Conservation (phyloP, 2,329 filamentous ascomycete species). For the Cryphonectria parasitica region DNA sequence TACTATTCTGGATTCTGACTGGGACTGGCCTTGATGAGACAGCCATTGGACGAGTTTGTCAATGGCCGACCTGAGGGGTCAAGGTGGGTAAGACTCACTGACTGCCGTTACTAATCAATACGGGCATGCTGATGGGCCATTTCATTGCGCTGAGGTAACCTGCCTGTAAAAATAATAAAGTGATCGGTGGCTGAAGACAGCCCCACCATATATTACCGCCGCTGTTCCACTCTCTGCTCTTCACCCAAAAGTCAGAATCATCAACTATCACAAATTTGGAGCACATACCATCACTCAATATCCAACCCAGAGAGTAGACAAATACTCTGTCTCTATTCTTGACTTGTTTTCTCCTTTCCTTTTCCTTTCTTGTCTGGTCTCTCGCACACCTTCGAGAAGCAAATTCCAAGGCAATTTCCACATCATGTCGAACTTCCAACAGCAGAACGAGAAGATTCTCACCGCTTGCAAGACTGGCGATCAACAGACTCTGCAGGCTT, state of each 20-base stretch:
- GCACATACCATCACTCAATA: neutral
- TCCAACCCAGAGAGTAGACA: neutral
- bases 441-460: neutral
- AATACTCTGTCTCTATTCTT: neutral
- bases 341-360: neutral
- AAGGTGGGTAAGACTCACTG: too few relatives aligned
- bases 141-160: neutral
- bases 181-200: neutral
- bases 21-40: neutral
- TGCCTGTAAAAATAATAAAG: neutral
- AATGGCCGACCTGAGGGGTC: too few relatives aligned
- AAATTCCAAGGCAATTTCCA: neutral
- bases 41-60: neutral
- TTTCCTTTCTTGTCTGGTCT: neutral
- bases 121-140: neutral
- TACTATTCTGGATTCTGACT: neutral
- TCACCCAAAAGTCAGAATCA: neutral
- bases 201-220: too few relatives aligned
- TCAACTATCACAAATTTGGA: neutral
- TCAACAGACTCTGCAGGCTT: neutral
- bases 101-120: neutral
- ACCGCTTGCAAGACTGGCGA: constrained; percentile 6
- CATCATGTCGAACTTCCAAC: neutral
- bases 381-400: neutral
- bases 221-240: neutral